Conservation (phyloP, 768 basidiomycete species). For the Hortiboletus campestris region DNA sequence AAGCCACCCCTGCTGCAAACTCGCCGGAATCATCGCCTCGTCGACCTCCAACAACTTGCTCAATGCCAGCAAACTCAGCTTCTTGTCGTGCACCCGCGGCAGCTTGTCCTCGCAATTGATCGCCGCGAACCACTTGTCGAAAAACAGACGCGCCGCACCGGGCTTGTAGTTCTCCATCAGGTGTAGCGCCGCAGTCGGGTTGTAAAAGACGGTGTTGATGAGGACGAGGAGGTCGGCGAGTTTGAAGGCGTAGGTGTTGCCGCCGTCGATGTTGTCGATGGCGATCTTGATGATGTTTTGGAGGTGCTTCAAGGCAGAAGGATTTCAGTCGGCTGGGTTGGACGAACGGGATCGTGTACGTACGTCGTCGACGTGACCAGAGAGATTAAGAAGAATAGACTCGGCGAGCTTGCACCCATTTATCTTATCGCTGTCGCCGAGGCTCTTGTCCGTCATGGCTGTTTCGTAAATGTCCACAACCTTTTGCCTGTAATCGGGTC, state of each 20-base stretch:
- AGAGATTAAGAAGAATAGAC: constrained; percentile 75
- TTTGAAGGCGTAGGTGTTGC: constrained; percentile 60
- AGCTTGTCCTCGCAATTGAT: constrained; percentile 59
- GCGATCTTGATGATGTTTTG: constrained; percentile 64
- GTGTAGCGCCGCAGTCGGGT: constrained; percentile 72
- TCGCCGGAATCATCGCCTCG: constrained; percentile 51
- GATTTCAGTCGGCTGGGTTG: not conserved
- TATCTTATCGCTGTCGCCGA: constrained; percentile 82
- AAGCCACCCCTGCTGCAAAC: constrained; percentile 69
- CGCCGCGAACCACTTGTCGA: constrained; percentile 79
- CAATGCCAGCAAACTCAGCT: constrained; percentile 72
- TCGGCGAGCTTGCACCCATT: constrained; percentile 86
- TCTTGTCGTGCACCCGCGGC: constrained; percentile 90
- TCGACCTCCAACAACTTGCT: constrained; percentile 76
- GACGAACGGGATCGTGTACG: constrained; percentile 20
- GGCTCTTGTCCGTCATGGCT: constrained; percentile 61
- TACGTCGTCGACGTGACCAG: constrained; percentile 77
- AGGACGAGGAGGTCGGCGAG: constrained; percentile 83
- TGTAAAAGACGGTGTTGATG: constrained; percentile 81
- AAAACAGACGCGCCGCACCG: constrained; percentile 71
- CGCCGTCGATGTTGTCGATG: constrained; percentile 55
- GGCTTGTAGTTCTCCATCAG: constrained; percentile 63
- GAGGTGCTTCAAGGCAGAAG: constrained; percentile 45
- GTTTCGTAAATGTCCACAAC: constrained; percentile 81
- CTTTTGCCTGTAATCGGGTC: constrained; percentile 75